Evolutionary conservation across 2,329 filamentous ascomycete genomes (phyloP).

Genomic region (Lithohypha guttulata): DNA sequence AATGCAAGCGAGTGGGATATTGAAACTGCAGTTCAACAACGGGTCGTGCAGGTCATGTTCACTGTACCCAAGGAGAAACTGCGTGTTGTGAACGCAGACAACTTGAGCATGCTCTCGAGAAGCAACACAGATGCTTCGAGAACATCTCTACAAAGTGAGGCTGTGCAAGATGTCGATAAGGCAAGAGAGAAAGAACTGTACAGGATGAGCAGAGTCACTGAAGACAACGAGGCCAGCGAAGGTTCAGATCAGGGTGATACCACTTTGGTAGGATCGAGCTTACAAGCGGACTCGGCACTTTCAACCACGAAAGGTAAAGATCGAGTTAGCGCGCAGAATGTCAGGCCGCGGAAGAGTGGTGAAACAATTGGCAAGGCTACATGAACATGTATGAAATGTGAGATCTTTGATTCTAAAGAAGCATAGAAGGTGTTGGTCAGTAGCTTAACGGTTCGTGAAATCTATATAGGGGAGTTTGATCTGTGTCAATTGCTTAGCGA

Average conservation of each 20-base stretch:
- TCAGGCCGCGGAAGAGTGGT: background rate
- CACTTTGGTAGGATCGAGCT: background rate
- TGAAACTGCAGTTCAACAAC: slow-evolving; percentile 58
- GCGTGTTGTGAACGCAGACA: slow-evolving; percentile 76
- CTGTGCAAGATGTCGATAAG: background rate
- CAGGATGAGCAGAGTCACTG: slow-evolving; percentile 21
- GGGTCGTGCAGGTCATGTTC: slow-evolving; percentile 77
- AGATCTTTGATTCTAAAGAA: no score
- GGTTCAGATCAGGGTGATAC: slow-evolving; percentile 10
- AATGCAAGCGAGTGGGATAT: slow-evolving; percentile 58
- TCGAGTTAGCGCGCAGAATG: background rate
- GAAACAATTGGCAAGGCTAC: slow-evolving; percentile 2
- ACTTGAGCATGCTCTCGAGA: slow-evolving; percentile 24
- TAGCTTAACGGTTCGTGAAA: no score
- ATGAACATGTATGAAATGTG: no score
- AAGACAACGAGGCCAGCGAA: slow-evolving; percentile 17
- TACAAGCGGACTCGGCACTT: background rate
- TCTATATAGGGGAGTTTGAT: no score
- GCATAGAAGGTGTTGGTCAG: no score
- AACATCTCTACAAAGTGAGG: slow-evolving; percentile 12
- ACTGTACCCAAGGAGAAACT: slow-evolving; percentile 80
- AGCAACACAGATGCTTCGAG: slow-evolving; percentile 18
- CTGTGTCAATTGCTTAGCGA: no score
- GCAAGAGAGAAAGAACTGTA: slow-evolving; percentile 10
- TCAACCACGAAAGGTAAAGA: slow-evolving; percentile 1